Evolutionary conservation across 768 basidiomycete species (phyloP).

Genomic region (Leucosporidium creatinivorum): DNA sequence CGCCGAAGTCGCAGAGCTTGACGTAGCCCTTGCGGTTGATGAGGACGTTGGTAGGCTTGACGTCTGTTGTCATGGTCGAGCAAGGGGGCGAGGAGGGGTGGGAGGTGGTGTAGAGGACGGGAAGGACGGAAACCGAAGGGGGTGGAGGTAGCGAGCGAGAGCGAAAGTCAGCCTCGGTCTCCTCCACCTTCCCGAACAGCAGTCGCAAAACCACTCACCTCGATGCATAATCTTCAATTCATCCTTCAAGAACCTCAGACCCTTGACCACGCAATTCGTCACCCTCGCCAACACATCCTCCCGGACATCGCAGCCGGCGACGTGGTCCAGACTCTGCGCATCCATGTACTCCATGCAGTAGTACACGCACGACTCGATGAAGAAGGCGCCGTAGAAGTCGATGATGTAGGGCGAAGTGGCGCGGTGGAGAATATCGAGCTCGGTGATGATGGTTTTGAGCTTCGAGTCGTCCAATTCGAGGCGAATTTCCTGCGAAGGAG

Average conservation of each 20-base stretch:
- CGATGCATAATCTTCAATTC: constrained; percentile 74
- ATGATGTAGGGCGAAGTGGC: constrained; percentile 86
- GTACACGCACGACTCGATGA: constrained; percentile 99
- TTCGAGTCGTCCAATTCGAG: constrained; percentile 89
- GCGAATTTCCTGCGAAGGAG: constrained; percentile 73
- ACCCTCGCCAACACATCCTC: constrained; percentile 80
- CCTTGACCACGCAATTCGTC: constrained; percentile 71
- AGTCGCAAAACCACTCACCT: constrained; percentile 1
- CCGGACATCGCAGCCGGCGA: constrained; percentile 54
- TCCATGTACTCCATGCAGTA: constrained; percentile 99
- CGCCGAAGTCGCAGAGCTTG: constrained; percentile 95
- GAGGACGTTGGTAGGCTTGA: constrained; percentile 89
- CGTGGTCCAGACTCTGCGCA: constrained; percentile 86
- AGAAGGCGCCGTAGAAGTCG: constrained; percentile 98
- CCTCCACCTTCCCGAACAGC: not conserved
- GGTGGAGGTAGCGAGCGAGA: not conserved
- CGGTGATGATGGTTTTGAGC: constrained; percentile 94
- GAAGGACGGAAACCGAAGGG: too few species aligned
- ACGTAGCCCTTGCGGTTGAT: constrained; percentile 79
- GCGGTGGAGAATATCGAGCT: constrained; percentile 93
- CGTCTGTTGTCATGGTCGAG: constrained; percentile 48
- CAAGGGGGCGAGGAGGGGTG: not conserved
- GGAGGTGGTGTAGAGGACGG: constrained; percentile 57
- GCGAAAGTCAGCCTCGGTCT: constrained; percentile 11
- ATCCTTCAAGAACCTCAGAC: constrained; percentile 91